phyloP scores from a whole-genome alignment of 1,284 basidiomycete species.

The Irpex rosettiformis region DNA sequence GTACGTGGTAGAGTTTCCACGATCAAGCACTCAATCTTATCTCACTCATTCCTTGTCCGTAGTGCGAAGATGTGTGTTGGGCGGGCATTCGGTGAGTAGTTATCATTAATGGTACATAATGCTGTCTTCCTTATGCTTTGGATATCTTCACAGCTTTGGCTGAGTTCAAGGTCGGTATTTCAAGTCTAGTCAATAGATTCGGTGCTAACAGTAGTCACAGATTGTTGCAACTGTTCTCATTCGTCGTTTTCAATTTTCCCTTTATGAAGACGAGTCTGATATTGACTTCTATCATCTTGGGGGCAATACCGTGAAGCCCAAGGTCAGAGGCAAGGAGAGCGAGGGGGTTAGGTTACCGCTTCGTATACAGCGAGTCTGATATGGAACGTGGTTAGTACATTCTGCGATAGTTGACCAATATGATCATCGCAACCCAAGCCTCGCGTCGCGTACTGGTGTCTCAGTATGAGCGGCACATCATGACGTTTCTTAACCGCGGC shows the following conservation, averaged over 20 bases:
- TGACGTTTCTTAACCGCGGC: too few species aligned
- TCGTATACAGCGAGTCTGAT: not conserved
- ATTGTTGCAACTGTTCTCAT: not conserved
- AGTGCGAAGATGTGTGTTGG: conserved; percentile 21
- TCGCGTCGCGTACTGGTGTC: too few species aligned
- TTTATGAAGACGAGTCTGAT: not conserved
- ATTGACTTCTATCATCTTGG: conserved; percentile 5
- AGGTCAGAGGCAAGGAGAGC: not conserved
- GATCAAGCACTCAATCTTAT: not conserved
- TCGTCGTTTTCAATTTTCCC: not conserved
- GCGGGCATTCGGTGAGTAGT: conserved; percentile 13
- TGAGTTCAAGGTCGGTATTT: conserved; percentile 19
- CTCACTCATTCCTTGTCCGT: not conserved
- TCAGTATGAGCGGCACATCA: too few species aligned
- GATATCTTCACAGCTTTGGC: conserved; percentile 13
- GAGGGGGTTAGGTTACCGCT: not conserved
- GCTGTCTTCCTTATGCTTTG: too few species aligned
- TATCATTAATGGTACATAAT: not conserved
- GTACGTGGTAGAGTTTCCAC: conserved; percentile 3
- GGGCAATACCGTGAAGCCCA: conserved; percentile 3
- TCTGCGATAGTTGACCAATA: too few species aligned
- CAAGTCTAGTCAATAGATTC: not conserved
- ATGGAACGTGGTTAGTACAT: too few species aligned
- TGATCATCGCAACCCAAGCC: too few species aligned
- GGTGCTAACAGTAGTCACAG: not conserved